A percentile compares a stretch with the other conserved stretches of the same genome.
Conservation (phyloP, 2,329 filamentous ascomycete species). For the Acrocalymma vagum region DNA sequence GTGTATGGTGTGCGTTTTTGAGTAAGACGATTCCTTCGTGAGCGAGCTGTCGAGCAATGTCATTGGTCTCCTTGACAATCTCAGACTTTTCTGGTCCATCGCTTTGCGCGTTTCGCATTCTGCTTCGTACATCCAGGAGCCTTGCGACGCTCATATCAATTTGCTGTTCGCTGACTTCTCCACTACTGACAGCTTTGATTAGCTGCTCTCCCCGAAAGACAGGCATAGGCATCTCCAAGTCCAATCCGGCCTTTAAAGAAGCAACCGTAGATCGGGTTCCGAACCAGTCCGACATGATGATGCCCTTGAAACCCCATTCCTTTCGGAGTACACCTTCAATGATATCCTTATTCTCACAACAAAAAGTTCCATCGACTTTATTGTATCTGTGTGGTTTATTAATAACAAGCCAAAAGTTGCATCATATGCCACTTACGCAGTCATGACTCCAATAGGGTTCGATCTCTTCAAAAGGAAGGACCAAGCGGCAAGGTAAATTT, state of each 20-base stretch:
- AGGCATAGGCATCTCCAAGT: constrained; percentile 38
- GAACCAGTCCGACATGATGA: constrained; percentile 40
- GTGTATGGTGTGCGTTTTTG: constrained; percentile 57
- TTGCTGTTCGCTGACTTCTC: constrained; percentile 62
- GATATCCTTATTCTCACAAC: constrained; percentile 46
- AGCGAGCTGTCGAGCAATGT: constrained; percentile 29
- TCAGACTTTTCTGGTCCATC: constrained; percentile 59
- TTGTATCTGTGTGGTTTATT: constrained; percentile 51
- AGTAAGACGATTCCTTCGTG: constrained; percentile 55
- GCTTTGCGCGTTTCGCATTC: constrained; percentile 53
- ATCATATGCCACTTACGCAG: constrained; percentile 69
- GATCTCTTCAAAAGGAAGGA: constrained; percentile 5
- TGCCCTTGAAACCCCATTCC: constrained; percentile 55
- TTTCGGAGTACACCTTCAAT: constrained; percentile 54
- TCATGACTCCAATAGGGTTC: constrained; percentile 53
- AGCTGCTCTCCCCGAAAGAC: constrained; percentile 3
- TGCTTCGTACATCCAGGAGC: constrained; percentile 60
- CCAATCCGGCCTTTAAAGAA: constrained; percentile 29
- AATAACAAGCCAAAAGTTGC: constrained; percentile 64
- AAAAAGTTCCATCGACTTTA: constrained; percentile 18
- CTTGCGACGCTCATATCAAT: constrained; percentile 18
- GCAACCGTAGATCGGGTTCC: constrained; percentile 23
- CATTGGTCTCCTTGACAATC: too few species aligned
- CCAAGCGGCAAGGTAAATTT: too few species aligned
- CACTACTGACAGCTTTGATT: constrained; percentile 2